These are phyloP conservation scores for Colletotrichum sp. DNA, from an alignment of 2,329 filamentous ascomycete species.

Conservation along the genomic window DNA sequence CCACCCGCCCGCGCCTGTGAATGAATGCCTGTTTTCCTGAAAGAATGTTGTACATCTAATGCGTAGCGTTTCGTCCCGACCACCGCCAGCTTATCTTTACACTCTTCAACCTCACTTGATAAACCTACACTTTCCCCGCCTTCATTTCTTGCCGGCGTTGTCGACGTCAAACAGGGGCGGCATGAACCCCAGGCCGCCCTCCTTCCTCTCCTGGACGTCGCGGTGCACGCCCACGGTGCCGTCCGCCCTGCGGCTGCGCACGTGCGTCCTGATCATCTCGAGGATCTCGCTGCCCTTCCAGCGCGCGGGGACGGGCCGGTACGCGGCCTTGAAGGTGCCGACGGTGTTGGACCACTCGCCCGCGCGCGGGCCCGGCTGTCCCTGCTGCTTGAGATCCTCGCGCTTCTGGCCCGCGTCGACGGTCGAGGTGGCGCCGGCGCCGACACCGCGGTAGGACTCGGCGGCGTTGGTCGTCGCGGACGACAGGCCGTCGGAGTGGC, in stretches of 20 bases:
- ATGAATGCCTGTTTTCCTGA: not conserved
- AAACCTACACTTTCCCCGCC: not conserved
- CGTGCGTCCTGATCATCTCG: constrained; percentile 78
- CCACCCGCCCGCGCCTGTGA: not conserved
- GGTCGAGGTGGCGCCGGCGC: constrained; percentile 18
- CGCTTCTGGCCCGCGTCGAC: constrained; percentile 26
- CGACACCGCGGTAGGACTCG: constrained; percentile 8
- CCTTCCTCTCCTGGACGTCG: constrained; percentile 28
- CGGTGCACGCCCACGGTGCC: constrained; percentile 34
- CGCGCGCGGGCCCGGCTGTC: constrained; percentile 32
- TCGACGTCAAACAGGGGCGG: constrained; percentile 43
- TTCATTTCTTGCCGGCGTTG: constrained; percentile 1
- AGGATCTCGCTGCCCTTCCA: constrained; percentile 89
- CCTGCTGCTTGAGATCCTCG: constrained; percentile 25
- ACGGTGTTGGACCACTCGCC: constrained; percentile 98
- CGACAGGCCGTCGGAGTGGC: not conserved
- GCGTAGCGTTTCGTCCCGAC: not conserved
- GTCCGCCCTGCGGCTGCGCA: constrained; percentile 62
- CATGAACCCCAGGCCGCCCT: constrained; percentile 62
- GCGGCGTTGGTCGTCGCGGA: constrained; percentile 27
- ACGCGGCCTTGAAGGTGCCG: constrained; percentile 91
- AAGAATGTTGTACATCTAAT: not conserved
- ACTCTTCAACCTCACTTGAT: not conserved
- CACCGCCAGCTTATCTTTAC: not conserved
- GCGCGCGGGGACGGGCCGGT: constrained; percentile 83